Percentiles rank a stretch among this genome's conserved stretches.
Conservation (phyloP, 106 monocot species). For the Gastrodia elata region DNA sequence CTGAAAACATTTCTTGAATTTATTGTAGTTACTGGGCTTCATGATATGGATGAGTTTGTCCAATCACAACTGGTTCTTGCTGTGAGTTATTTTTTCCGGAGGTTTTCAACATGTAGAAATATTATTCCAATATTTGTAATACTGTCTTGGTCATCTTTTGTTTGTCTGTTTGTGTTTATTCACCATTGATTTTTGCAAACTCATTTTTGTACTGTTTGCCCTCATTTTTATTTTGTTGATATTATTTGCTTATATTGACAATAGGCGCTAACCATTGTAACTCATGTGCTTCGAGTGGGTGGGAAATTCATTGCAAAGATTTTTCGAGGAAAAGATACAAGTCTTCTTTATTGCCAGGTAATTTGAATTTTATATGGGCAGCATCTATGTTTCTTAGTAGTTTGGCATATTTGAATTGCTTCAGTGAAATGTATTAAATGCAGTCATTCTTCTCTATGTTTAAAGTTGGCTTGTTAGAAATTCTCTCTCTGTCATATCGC, state of each 20-base stretch:
- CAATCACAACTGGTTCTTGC: constrained; percentile 94
- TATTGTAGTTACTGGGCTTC: constrained; percentile 84
- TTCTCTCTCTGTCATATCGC: background rate
- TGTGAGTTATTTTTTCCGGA: constrained; percentile 33
- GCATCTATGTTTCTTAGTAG: background rate
- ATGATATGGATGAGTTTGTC: constrained; percentile 99
- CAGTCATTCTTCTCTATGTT: background rate
- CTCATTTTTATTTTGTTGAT: constrained; percentile 6
- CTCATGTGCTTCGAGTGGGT: constrained; percentile 86
- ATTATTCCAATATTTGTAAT: background rate
- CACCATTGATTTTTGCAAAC: background rate
- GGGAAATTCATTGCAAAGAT: constrained; percentile 95
- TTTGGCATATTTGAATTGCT: background rate
- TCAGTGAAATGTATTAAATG: background rate
- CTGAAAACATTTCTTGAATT: constrained; percentile 2
- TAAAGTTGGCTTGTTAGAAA: background rate
- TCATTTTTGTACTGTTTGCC: background rate
- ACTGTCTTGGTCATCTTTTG: background rate
- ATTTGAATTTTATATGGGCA: constrained; percentile 1
- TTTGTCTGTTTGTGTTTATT: background rate
- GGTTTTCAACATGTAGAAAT: background rate
- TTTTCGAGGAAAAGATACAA: constrained; percentile 98
- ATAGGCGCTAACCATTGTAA: constrained; percentile 88
- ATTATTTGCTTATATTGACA: background rate
- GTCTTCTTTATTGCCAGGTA: constrained; percentile 94